Evolutionary conservation across 352 stramenopile species (phyloP).

Genomic region (Pythium dissimile): DNA sequence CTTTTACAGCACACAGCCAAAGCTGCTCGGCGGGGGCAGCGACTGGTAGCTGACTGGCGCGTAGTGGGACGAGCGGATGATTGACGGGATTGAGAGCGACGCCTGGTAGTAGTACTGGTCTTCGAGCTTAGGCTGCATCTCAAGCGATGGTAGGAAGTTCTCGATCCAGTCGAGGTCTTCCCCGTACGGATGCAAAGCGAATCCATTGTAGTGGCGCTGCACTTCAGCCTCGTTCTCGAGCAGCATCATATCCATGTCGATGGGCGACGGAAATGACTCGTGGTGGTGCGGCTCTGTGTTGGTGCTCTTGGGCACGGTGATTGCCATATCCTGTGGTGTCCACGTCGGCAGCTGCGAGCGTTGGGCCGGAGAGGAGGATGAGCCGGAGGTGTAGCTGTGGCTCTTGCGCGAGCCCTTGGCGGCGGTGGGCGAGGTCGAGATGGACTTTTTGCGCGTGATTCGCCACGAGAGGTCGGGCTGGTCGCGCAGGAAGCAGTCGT

Average conservation of each 20-base stretch:
- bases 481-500: conserved; percentile 64
- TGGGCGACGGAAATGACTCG: conserved; percentile 30
- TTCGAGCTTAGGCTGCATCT: conserved; percentile 21
- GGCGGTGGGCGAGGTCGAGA: conserved; percentile 1
- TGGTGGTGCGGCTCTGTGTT: conserved; percentile 20
- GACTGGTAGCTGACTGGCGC: conserved; percentile 13
- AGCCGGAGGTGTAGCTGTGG: no score
- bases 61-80: conserved; percentile 8
- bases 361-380: no score
- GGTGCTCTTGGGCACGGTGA: conserved; percentile 23
- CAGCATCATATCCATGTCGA: conserved; percentile 43
- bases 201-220: conserved; percentile 13
- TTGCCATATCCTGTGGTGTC: conserved; percentile 21
- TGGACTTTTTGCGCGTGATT: conserved; percentile 69
- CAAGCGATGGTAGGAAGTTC: conserved; percentile 46
- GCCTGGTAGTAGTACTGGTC: conserved; percentile 11
- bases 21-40: conserved; percentile 14
- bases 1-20: conserved; percentile 12
- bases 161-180: conserved; percentile 66
- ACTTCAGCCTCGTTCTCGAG: conserved; percentile 26
- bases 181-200: not conserved
- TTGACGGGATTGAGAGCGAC: not conserved
- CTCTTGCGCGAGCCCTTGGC: not conserved
- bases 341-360: conserved; percentile 8
- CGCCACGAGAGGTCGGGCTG: conserved; percentile 48